Conservation (phyloP, 2,329 filamentous ascomycete genomes). For the Beauveria bassiana region DNA sequence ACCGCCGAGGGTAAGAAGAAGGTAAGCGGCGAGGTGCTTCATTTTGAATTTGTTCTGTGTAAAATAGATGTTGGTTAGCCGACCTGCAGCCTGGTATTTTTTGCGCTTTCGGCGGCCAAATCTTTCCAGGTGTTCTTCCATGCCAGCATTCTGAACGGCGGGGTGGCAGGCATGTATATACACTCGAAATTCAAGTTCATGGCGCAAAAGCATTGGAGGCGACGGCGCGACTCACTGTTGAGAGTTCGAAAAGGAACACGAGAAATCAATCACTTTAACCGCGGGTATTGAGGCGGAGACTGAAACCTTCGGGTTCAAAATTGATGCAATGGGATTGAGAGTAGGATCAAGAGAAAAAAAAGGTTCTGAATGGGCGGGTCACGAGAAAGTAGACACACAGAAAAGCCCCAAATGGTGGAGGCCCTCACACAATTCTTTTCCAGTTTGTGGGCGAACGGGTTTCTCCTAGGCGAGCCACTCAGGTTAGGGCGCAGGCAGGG, state of each 20-base stretch:
- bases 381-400: background rate
- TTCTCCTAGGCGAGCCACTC: conserved; percentile 17
- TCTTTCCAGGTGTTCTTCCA: background rate
- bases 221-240: conserved; percentile 26
- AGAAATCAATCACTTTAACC: conserved; percentile 99
- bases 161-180: background rate
- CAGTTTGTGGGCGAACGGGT: conserved; percentile 4
- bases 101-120: background rate
- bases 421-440: conserved; percentile 9
- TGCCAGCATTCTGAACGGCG: background rate
- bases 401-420: background rate
- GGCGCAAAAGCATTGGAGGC: background rate
- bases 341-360: conserved; percentile 21
- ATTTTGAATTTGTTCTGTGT: conserved; percentile 58
- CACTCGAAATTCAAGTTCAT: too few relatives aligned
- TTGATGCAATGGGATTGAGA: conserved; percentile 24
- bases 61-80: conserved; percentile 5
- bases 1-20: conserved; percentile 90
- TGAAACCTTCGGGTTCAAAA: conserved; percentile 89
- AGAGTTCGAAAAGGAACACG: conserved; percentile 54
- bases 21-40: conserved; percentile 99
- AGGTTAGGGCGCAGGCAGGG: conserved; percentile 17
- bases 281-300: conserved; percentile 86
- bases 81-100: background rate
- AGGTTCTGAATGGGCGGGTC: background rate